Conservation (phyloP, 176 grass and related monocot species). For the Aegilops speltoides region DNA sequence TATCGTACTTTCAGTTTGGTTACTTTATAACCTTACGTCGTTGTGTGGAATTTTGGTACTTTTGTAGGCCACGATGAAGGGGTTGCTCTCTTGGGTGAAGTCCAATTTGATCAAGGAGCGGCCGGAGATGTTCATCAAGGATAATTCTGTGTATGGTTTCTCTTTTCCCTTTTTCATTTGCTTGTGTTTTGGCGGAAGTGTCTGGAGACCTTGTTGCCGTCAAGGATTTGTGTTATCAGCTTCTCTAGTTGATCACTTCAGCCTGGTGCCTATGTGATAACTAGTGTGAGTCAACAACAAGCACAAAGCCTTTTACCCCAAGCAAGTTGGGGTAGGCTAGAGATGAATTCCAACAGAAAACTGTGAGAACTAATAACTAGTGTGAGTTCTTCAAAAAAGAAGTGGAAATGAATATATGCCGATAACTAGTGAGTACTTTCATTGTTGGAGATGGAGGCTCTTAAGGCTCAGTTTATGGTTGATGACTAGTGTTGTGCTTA, state of each 20-base stretch:
- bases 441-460: background rate
- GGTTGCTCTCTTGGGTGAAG: slow-evolving; percentile 74
- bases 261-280: background rate
- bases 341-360: background rate
- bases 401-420: background rate
- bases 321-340: background rate
- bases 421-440: background rate
- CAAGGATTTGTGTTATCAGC: background rate
- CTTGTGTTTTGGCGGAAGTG: background rate
- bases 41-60: background rate
- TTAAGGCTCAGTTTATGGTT: background rate
- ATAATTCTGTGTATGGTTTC: slow-evolving; percentile 66
- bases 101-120: slow-evolving; percentile 92
- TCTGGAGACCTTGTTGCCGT: background rate
- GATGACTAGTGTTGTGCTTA: background rate
- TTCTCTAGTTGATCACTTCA: background rate
- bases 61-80: slow-evolving; percentile 48
- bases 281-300: background rate
- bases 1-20: background rate
- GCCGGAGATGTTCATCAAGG: slow-evolving; percentile 96
- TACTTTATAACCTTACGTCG: background rate
- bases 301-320: background rate
- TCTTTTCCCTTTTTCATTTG: background rate
- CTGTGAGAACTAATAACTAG: background rate
- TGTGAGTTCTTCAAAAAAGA: background rate